These are phyloP conservation scores for Biscogniauxia sp. DNA, from an alignment of 2,329 filamentous ascomycete genomes.

Conservation along the genomic window DNA sequence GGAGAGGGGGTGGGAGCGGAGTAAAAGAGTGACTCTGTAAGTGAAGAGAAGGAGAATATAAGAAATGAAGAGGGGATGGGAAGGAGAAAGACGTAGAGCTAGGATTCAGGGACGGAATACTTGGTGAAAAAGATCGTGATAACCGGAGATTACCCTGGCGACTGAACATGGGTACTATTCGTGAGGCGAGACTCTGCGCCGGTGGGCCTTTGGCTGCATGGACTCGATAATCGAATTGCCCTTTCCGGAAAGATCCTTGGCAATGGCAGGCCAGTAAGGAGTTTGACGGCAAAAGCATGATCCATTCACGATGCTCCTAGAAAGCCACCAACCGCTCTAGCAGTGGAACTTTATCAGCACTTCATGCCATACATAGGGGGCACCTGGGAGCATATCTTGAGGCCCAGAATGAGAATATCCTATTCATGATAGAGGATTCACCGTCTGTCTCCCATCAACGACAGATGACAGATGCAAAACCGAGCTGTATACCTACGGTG, in stretches of 20 bases:
- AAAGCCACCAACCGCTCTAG: not conserved
- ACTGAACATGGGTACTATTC: not conserved
- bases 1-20: no score
- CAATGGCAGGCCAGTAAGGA: not conserved
- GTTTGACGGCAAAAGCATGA: not conserved
- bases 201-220: not conserved
- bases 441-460: not conserved
- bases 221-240: not conserved
- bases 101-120: not conserved
- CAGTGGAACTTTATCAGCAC: not conserved
- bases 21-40: no score
- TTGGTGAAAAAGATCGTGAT: conserved; percentile 1
- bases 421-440: not conserved
- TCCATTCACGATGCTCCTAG: not conserved
- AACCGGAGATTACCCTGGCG: not conserved
- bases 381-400: not conserved
- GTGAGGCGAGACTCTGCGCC: not conserved
- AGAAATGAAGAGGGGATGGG: conserved; percentile 2
- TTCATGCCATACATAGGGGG: no score
- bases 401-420: not conserved
- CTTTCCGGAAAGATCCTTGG: not conserved
- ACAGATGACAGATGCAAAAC: not conserved
- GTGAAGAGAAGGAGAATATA: no score
- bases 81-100: no score
- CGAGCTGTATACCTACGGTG: not conserved